Conservation (phyloP, 495 filamentous ascomycete genomes). For the Penicillium lagena region DNA sequence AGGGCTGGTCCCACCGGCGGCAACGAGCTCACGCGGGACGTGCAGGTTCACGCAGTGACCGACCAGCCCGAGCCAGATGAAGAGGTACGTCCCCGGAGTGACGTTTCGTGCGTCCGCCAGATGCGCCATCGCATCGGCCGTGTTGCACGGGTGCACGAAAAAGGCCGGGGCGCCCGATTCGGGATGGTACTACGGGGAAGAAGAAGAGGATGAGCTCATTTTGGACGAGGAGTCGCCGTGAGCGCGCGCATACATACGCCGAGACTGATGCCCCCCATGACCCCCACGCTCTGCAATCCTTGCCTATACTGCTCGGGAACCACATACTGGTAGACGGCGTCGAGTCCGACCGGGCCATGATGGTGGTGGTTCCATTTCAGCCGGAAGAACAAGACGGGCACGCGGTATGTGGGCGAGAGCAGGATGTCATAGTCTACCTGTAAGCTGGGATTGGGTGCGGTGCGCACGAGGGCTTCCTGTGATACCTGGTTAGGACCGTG, state of each 20-base stretch:
- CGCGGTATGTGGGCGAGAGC: conserved; percentile 42
- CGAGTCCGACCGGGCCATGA: conserved; percentile 53
- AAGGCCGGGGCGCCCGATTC: conserved; percentile 64
- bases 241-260: conserved; percentile 50
- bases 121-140: conserved; percentile 65
- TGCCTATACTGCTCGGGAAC: conserved; percentile 58
- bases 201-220: not conserved
- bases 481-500: conserved; percentile 15
- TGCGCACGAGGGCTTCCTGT: conserved; percentile 38
- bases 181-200: conserved; percentile 65
- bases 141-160: conserved; percentile 82
- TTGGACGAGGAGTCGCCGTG: not conserved
- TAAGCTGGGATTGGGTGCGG: conserved; percentile 17
- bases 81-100: conserved; percentile 60
- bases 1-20: conserved; percentile 16
- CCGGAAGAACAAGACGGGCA: conserved; percentile 46
- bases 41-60: conserved; percentile 67
- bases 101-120: conserved; percentile 42
- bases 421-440: conserved; percentile 50
- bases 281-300: conserved; percentile 50
- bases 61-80: conserved; percentile 74
- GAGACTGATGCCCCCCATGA: conserved; percentile 70
- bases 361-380: conserved; percentile 52
- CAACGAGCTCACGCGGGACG: conserved; percentile 50
- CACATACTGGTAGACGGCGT: conserved; percentile 61